Conservation (phyloP, 306 rosid species). For the Corylus avellana region DNA sequence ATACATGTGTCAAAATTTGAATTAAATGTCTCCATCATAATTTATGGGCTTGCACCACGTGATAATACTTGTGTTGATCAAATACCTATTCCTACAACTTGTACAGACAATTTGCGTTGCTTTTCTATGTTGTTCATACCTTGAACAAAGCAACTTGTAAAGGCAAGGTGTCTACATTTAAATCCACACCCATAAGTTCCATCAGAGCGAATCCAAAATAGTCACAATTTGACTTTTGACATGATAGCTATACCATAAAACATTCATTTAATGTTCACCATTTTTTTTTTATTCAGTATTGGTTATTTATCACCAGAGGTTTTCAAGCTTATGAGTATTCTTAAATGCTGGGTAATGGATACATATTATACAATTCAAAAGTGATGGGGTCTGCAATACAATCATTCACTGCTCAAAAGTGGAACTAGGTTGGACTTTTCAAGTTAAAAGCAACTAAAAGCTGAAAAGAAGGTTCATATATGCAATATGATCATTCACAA, state of each 20-base stretch:
- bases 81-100: neutral
- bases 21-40: neutral
- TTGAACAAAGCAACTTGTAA: neutral
- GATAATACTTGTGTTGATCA: neutral
- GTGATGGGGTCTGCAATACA: neutral
- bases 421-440: neutral
- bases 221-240: neutral
- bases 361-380: neutral
- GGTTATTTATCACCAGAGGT: neutral
- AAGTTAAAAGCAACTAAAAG: neutral
- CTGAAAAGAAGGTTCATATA: neutral
- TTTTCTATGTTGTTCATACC: neutral
- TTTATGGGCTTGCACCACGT: neutral
- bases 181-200: neutral
- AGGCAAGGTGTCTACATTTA: neutral
- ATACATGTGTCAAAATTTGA: slow-evolving; percentile 20
- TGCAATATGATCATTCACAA: neutral
- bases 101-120: neutral
- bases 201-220: neutral
- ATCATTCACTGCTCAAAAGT: neutral
- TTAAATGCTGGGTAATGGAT: neutral
- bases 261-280: neutral
- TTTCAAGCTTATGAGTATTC: neutral
- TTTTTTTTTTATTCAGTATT: neutral
- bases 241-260: neutral